A percentile compares a stretch with the other conserved stretches of the same genome.
Conservation (phyloP, 805 yeast species). For the Starmerella floricola region DNA sequence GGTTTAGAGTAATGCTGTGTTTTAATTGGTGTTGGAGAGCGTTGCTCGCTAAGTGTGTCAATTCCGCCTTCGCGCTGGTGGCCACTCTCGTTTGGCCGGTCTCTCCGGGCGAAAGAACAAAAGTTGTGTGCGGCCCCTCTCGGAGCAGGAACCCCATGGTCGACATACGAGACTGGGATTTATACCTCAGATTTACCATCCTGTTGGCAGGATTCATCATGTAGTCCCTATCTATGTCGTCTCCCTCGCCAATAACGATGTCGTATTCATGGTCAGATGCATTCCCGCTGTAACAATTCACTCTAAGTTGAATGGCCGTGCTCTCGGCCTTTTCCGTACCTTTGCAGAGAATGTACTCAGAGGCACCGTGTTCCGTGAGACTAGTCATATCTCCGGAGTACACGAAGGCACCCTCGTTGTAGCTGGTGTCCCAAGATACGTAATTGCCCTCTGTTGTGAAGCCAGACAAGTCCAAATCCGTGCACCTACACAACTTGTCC, state of each 20-base stretch:
- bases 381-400: not conserved
- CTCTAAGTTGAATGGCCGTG: not conserved
- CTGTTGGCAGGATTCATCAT: conserved; percentile 1
- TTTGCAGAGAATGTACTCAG: not conserved
- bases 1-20: not conserved
- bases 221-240: not conserved
- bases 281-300: not conserved
- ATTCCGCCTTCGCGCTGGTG: not conserved
- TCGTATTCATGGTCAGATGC: not conserved
- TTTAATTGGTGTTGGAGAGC: not conserved
- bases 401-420: not conserved
- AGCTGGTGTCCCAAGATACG: not conserved
- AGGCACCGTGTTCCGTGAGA: not conserved
- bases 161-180: not conserved
- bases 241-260: not conserved
- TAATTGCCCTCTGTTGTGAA: no score
- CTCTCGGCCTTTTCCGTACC: not conserved
- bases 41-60: not conserved
- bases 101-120: not conserved
- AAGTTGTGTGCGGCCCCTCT: not conserved
- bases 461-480: not conserved
- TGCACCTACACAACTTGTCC: not conserved
- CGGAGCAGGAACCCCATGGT: not conserved
- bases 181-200: not conserved
- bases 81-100: not conserved